Percentiles rank a stretch among this genome's conserved stretches.
Evolutionary conservation across 1,139 yeast species (phyloP).

Genomic region (Diutina pseudorugosa): DNA sequence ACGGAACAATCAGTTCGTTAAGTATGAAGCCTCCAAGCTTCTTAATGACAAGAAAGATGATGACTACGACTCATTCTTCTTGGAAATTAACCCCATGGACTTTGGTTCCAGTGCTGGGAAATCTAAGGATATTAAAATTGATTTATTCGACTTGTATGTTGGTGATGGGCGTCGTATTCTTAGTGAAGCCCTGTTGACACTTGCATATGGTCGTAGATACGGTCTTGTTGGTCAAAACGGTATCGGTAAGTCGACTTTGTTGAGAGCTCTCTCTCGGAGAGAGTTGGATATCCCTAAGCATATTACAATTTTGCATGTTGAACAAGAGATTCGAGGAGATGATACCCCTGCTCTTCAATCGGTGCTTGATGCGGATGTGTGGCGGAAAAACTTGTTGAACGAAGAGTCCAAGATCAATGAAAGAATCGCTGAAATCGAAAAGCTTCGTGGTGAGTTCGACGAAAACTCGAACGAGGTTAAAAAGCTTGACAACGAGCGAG

Average conservation of each 20-base stretch:
- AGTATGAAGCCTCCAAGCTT: conserved; percentile 87
- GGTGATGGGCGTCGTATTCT: conserved; percentile 92
- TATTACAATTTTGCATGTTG: conserved; percentile 90
- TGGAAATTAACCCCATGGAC: conserved; percentile 90
- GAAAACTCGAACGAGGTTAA: conserved; percentile 71
- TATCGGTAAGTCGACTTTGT: conserved; percentile 94
- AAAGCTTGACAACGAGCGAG: conserved; percentile 79
- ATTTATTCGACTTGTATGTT: conserved; percentile 84
- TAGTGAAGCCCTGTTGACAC: conserved; percentile 75
- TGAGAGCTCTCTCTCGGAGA: conserved; percentile 85
- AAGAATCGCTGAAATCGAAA: conserved; percentile 64
- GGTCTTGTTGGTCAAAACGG: conserved; percentile 99
- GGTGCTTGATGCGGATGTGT: conserved; percentile 95
- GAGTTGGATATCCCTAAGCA: conserved; percentile 90
- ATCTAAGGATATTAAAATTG: conserved; percentile 88
- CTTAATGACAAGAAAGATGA: conserved; percentile 50
- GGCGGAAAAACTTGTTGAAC: conserved; percentile 80
- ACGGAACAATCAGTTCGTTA: conserved; percentile 76
- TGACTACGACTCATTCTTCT: conserved; percentile 88
- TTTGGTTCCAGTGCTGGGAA: conserved; percentile 87
- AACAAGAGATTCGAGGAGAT: conserved; percentile 92
- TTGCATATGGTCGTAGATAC: conserved; percentile 87
- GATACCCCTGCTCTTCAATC: conserved; percentile 84
- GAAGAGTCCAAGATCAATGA: conserved; percentile 71
- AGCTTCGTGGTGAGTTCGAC: conserved; percentile 58